phyloP scores from a whole-genome alignment of 768 basidiomycete species.

The Scleroderma bovista region DNA sequence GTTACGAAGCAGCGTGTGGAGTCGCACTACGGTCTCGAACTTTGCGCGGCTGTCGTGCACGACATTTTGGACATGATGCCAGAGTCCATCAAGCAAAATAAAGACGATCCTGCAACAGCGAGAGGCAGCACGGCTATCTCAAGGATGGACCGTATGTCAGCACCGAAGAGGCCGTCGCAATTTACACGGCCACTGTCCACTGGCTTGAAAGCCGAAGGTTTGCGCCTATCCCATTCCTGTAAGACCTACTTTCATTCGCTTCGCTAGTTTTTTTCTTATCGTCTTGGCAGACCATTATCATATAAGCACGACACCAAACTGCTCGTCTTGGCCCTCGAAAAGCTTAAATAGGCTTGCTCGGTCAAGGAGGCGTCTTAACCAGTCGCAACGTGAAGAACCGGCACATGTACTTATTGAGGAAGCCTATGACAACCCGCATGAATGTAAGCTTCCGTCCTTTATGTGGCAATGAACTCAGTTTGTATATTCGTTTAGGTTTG shows the following conservation, averaged over 20 bases:
- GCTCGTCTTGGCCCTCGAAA: slow-evolving; percentile 93
- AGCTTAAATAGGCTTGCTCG: slow-evolving; percentile 97
- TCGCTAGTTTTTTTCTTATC: no score
- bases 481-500: slow-evolving; percentile 74
- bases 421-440: slow-evolving; percentile 98
- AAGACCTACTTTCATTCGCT: no score
- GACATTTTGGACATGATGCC: slow-evolving; percentile 99
- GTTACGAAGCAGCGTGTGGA: slow-evolving; percentile 99
- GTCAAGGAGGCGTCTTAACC: slow-evolving; percentile 97
- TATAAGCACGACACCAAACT: slow-evolving; percentile 99
- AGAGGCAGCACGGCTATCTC: slow-evolving; percentile 96
- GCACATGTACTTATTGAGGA: slow-evolving; percentile 99
- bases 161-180: slow-evolving; percentile 97
- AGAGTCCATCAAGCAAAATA: slow-evolving; percentile 98
- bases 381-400: slow-evolving; percentile 96
- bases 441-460: slow-evolving; percentile 51
- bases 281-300: slow-evolving; percentile 70
- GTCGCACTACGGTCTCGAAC: slow-evolving; percentile 95
- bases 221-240: slow-evolving; percentile 96
- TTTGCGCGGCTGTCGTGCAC: no score
- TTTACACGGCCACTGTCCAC: slow-evolving; percentile 97
- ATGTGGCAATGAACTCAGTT: not conserved
- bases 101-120: slow-evolving; percentile 98
- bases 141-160: slow-evolving; percentile 99
- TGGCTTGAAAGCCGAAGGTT: slow-evolving; percentile 99